Evolutionary conservation across 192 early-diverging fungal genomes (phyloP).

Genomic region (Podila horticola): DNA sequence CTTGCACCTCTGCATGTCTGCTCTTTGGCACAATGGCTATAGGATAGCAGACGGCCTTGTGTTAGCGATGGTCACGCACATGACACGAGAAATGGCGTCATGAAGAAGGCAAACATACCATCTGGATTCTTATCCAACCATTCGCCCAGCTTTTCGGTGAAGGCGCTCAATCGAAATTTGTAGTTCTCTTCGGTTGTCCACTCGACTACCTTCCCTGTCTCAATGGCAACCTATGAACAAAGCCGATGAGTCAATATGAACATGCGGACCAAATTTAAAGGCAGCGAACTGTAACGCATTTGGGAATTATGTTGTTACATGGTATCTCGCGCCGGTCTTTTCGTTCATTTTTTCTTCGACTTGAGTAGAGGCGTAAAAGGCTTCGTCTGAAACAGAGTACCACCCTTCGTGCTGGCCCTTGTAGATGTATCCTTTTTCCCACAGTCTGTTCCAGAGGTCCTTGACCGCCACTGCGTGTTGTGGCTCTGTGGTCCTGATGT

Average conservation of each 20-base stretch:
- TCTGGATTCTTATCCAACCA: conserved; percentile 79
- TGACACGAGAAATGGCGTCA: not conserved
- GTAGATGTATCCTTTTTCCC: conserved; percentile 83
- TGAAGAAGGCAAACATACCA: conserved; percentile 30
- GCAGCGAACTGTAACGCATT: not conserved
- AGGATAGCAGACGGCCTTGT: not conserved
- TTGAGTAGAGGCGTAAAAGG: conserved; percentile 82
- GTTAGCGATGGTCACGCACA: not conserved
- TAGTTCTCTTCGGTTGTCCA: conserved; percentile 95
- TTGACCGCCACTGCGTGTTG: conserved; percentile 77
- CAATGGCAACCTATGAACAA: conserved; percentile 68
- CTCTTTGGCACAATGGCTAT: conserved; percentile 73
- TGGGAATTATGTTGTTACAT: conserved; percentile 35
- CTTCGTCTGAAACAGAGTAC: conserved; percentile 97
- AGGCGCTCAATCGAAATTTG: conserved; percentile 83
- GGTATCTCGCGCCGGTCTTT: conserved; percentile 59
- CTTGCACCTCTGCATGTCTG: conserved; percentile 72
- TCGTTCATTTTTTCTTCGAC: conserved; percentile 70
- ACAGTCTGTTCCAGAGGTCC: conserved; percentile 78
- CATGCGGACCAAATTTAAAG: too few species aligned
- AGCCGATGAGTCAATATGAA: not conserved
- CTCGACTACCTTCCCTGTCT: conserved; percentile 87
- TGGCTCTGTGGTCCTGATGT: conserved; percentile 86
- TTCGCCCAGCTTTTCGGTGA: conserved; percentile 65
- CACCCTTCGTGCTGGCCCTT: conserved; percentile 92